Percentiles rank a stretch among this genome's conserved stretches.
These are phyloP conservation scores for Delonix regia DNA, from an alignment of 306 rosid species.

Conservation along the genomic window DNA sequence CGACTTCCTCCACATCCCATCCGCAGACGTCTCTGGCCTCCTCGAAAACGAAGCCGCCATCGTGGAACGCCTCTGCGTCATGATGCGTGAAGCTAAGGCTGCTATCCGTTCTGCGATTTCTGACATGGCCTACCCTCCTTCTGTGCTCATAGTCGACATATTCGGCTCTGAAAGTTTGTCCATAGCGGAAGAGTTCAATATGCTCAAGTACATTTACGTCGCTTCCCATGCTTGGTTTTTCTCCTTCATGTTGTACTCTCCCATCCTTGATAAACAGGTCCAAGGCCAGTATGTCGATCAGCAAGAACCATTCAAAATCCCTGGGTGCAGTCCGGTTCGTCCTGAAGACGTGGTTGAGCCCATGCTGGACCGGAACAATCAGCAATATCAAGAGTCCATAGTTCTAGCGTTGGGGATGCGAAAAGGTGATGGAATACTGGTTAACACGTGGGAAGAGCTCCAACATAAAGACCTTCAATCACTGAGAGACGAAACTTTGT, in stretches of 20 bases:
- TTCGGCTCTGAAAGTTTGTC: conserved; percentile 43
- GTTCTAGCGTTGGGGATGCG: neutral
- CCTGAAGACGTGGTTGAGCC: conserved; percentile 46
- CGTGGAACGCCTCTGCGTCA: conserved; percentile 4
- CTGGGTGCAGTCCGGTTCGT: conserved; percentile 39
- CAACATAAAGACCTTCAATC: conserved; percentile 26
- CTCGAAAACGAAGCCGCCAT: neutral
- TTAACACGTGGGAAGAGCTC: conserved; percentile 53
- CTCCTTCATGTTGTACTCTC: conserved; percentile 26
- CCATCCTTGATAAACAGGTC: conserved; percentile 36
- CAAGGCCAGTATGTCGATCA: conserved; percentile 45
- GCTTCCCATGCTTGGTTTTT: conserved; percentile 43
- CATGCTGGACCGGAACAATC: conserved; percentile 41
- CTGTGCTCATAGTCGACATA: conserved; percentile 44
- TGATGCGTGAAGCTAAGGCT: conserved; percentile 40
- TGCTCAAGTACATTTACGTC: conserved; percentile 36
- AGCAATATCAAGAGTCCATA: conserved; percentile 40
- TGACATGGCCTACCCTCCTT: neutral
- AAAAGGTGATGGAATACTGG: conserved; percentile 40
- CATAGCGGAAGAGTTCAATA: conserved; percentile 40
- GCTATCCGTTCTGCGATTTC: conserved; percentile 32
- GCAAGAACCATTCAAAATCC: conserved; percentile 27
- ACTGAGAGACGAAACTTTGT: conserved; percentile 27
- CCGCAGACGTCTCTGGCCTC: conserved; percentile 13
- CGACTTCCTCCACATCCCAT: conserved; percentile 46